A percentile compares a stretch with the other conserved stretches of the same genome.
phyloP scores from a whole-genome alignment of 2,329 filamentous ascomycete species.

The Colletotrichum sp. region DNA sequence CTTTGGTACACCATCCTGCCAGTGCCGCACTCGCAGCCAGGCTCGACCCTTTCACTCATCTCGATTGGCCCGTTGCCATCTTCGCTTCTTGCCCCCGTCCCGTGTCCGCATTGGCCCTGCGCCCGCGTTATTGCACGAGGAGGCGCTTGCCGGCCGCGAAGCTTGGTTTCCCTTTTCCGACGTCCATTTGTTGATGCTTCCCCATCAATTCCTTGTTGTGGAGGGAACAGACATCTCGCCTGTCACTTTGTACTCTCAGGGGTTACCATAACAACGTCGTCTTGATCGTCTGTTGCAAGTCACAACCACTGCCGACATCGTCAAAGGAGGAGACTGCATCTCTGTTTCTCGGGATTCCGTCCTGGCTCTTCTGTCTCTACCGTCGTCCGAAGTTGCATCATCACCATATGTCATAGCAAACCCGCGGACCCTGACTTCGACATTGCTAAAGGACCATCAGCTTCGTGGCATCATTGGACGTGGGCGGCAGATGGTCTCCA shows the following conservation, averaged over 20 bases:
- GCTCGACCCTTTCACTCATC: not conserved
- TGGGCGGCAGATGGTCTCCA: constrained; percentile 40
- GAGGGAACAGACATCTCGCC: not conserved
- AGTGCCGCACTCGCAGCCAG: constrained; percentile 15
- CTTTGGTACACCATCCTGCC: constrained; percentile 15
- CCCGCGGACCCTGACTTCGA: constrained; percentile 33
- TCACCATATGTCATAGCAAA: not conserved
- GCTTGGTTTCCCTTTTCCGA: not conserved
- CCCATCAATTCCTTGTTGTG: not conserved
- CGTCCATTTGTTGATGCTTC: not conserved
- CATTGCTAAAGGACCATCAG: constrained; percentile 33
- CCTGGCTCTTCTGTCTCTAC: not conserved
- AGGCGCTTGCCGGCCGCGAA: not conserved
- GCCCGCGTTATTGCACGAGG: not conserved
- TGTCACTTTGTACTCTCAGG: not conserved
- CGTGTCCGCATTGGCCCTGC: constrained; percentile 9
- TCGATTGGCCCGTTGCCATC: constrained; percentile 19
- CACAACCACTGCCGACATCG: not conserved
- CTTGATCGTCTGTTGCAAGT: not conserved
- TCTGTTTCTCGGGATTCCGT: not conserved
- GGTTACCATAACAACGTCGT: not conserved
- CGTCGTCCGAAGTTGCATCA: not conserved
- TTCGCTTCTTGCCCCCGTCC: constrained; percentile 12
- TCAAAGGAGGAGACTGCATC: not conserved
- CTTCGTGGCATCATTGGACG: constrained; percentile 29